Conservation (phyloP, 208 protist species). For the Naegleria lovaniensis region DNA sequence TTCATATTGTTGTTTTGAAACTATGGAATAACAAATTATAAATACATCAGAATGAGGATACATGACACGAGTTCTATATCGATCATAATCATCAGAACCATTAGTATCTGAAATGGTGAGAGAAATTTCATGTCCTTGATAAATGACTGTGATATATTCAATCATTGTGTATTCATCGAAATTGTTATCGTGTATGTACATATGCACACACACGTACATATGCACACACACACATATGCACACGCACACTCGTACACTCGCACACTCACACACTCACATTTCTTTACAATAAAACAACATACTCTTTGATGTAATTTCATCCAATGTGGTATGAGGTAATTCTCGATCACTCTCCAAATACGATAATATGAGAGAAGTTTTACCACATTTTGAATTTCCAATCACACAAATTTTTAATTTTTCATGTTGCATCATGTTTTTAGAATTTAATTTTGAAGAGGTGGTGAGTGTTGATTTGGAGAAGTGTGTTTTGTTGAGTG, state of each 20-base stretch:
- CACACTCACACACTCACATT: too few species aligned
- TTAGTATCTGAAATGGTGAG: not conserved
- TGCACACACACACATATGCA: too few species aligned
- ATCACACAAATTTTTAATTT: not conserved
- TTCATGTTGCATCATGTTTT: too few species aligned
- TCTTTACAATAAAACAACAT: too few species aligned
- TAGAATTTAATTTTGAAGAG: too few species aligned
- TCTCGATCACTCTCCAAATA: not conserved
- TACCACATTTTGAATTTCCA: not conserved
- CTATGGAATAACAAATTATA: not conserved
- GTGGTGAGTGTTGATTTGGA: too few species aligned
- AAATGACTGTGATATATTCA: too few species aligned
- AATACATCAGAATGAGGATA: not conserved
- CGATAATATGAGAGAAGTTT: not conserved
- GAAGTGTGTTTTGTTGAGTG: too few species aligned
- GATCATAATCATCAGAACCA: not conserved
- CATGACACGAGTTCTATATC: not conserved
- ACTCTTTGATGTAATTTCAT: not conserved
- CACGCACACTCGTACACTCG: too few species aligned
- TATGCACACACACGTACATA: too few species aligned
- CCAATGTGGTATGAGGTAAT: not conserved
- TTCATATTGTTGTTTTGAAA: not conserved
- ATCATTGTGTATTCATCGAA: too few species aligned
- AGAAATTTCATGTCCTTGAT: not conserved
- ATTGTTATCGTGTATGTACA: too few species aligned